Conservation (phyloP, 345 rosid genomes). For the thale cress (Arabidopsis thaliana) region DNA sequence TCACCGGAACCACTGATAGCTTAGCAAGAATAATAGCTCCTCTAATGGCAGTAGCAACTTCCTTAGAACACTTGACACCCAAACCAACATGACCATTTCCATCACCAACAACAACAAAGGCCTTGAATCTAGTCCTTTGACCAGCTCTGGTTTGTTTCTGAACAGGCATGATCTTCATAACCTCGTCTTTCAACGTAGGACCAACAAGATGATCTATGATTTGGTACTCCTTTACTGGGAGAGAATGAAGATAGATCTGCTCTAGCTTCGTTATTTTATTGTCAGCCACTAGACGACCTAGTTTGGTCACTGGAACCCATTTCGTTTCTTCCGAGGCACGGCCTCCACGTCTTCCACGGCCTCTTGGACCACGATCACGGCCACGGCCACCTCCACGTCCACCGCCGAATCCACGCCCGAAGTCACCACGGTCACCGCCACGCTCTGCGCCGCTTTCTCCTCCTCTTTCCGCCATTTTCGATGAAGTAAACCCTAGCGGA, state of each 20-base stretch:
- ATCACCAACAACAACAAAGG: constrained; percentile 73
- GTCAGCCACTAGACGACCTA: constrained; percentile 72
- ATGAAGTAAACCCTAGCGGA: background rate
- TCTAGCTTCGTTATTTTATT: constrained; percentile 60
- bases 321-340: constrained; percentile 73
- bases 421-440: constrained; percentile 62
- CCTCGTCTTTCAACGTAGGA: constrained; percentile 76
- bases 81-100: constrained; percentile 71
- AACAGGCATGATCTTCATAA: constrained; percentile 86
- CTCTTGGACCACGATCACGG: constrained; percentile 44
- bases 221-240: constrained; percentile 84
- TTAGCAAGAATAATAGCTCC: constrained; percentile 72
- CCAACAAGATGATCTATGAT: constrained; percentile 72
- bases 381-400: constrained; percentile 4
- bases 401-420: constrained; percentile 62
- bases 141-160: constrained; percentile 88
- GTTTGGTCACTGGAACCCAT: constrained; percentile 86
- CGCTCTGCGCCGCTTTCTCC: constrained; percentile 44
- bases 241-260: constrained; percentile 78
- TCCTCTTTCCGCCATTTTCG: constrained; percentile 70
- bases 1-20: constrained; percentile 68
- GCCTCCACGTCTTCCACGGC: constrained; percentile 67
- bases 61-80: constrained; percentile 79
- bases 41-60: constrained; percentile 76
- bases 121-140: constrained; percentile 77